Evolutionary conservation across 306 rosid species (phyloP).

Genomic region (Vachellia collinsii): DNA sequence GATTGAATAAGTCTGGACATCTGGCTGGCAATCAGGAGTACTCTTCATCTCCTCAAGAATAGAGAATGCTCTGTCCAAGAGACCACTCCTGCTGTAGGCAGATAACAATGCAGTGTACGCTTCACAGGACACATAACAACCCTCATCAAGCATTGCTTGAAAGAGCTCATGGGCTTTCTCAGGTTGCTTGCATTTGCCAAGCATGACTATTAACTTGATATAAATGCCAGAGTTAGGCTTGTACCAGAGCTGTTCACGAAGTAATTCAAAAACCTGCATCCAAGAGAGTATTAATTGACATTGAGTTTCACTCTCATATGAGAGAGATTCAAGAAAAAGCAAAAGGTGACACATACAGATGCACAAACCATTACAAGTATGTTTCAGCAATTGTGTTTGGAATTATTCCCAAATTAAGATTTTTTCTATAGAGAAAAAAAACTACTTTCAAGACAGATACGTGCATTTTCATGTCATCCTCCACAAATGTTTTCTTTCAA

Average conservation of each 20-base stretch:
- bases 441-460: neutral
- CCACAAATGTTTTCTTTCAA: neutral
- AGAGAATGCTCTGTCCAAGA: conserved; percentile 75
- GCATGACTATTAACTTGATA: conserved; percentile 87
- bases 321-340: neutral
- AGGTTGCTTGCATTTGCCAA: conserved; percentile 94
- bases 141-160: conserved; percentile 85
- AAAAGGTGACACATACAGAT: neutral
- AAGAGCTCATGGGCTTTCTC: conserved; percentile 79
- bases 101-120: conserved; percentile 87
- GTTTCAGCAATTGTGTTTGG: conserved; percentile 13
- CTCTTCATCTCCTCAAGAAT: conserved; percentile 80
- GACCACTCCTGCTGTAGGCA: conserved; percentile 88
- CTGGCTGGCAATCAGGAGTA: conserved; percentile 77
- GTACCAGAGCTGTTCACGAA: conserved; percentile 92
- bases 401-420: neutral
- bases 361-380: neutral
- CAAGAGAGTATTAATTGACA: conserved; percentile 32
- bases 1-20: conserved; percentile 87
- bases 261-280: conserved; percentile 79
- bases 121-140: conserved; percentile 67
- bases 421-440: neutral
- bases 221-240: conserved; percentile 73
- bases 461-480: neutral
- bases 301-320: neutral